Base-by-base conservation (phyloP, 2,329 filamentous ascomycete species). In the Botrytis fragariae region DNA sequence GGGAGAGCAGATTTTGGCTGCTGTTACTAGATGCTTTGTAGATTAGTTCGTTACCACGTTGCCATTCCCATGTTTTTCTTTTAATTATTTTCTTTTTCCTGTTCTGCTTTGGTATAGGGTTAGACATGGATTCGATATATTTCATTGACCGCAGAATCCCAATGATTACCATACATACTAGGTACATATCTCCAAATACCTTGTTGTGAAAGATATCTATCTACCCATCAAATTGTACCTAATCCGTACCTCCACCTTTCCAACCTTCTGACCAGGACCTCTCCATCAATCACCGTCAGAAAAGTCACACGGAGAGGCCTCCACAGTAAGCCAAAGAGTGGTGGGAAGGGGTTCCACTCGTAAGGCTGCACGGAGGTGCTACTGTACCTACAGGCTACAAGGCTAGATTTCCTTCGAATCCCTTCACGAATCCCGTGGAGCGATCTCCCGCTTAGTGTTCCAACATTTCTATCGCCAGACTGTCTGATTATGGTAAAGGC, bases 331-430 rank as follows among this genome's bases (percentile, higher is more conserved):
- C 44, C 42, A 37, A 48, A 12, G n/a, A 25, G 22, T 37, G 69
- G 39, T 45, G 10, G 32, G 44, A 64, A 63, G 44, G 25, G 67
- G 72, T 71, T 73, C 72, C 72, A 73, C 72, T 73, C 48, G 48
- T 73, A 73, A 73, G 72, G 72, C 72, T 73, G 68, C 67, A 61
- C 72, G 39, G 71, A 62, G 57, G 37, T 69, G 29, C 54, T 25
- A 70, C 63, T 67, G 44, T 71, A 25, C 44, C n/a, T 57, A 57
- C 51, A 16, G 35, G 22, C 37, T 61, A 73, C 59, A 54, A 73
- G 72, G 64, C 71, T 73, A 73, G 71, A 69, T 69, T 32, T 37
- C 39, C 39, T 35, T 68, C 44, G 32, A 70, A 45, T 54, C 39
- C 57, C 60, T 73, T 61, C 25, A 64, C n/a, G 45, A 39, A 57